phyloP scores from a whole-genome alignment of 352 stramenopile genomes.

The Elongisporangium prolatum region DNA sequence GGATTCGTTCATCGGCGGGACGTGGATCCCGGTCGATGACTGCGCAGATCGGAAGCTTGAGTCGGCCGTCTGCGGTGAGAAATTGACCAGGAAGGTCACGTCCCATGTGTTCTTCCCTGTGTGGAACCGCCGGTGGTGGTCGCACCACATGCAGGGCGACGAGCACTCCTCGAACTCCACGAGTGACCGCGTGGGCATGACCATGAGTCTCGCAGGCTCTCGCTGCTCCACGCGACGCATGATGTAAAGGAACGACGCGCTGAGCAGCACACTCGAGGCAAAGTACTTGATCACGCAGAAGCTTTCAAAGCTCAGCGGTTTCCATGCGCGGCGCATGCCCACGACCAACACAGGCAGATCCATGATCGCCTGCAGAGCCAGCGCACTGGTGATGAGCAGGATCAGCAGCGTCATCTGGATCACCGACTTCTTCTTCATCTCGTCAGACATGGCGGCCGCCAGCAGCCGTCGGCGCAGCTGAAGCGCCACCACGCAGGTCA shows the following conservation, averaged over 20 bases:
- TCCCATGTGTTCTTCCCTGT: slow-evolving; percentile 58
- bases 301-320: slow-evolving; percentile 21
- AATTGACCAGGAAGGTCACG: slow-evolving; percentile 40
- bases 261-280: slow-evolving; percentile 45
- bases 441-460: slow-evolving; percentile 57
- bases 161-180: slow-evolving; percentile 75
- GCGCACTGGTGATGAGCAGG: slow-evolving; percentile 26
- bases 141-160: slow-evolving; percentile 67
- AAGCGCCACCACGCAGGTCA: slow-evolving; percentile 35
- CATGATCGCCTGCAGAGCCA: slow-evolving; percentile 51
- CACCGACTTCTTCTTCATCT: slow-evolving; percentile 75
- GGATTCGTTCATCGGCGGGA: not conserved
- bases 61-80: slow-evolving; percentile 54
- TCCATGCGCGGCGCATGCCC: slow-evolving; percentile 19
- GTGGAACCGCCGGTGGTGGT: slow-evolving; percentile 62
- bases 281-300: slow-evolving; percentile 57
- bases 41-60: slow-evolving; percentile 39
- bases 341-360: slow-evolving; percentile 35
- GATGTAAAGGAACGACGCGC: slow-evolving; percentile 60
- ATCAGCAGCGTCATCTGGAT: slow-evolving; percentile 68
- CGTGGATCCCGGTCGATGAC: slow-evolving; percentile 19
- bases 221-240: slow-evolving; percentile 69
- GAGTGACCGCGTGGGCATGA: slow-evolving; percentile 41
- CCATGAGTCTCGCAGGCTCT: slow-evolving; percentile 40
- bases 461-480: slow-evolving; percentile 44